Percentiles rank a stretch among this genome's conserved stretches.
phyloP scores from a whole-genome alignment of 768 basidiomycete species.

The Boletellus ananiceps region DNA sequence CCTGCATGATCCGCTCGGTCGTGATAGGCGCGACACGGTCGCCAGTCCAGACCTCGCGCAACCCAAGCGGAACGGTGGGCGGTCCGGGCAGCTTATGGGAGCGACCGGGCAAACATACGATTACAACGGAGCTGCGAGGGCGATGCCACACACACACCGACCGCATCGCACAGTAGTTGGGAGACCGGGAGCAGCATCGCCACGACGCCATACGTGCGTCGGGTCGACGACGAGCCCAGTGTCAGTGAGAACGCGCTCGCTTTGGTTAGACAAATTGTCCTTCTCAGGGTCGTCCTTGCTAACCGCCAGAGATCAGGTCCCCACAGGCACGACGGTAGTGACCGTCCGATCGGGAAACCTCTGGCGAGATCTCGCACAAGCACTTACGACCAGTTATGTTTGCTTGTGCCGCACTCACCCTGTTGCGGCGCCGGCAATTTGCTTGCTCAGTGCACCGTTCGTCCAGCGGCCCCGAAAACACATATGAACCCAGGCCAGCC shows the following conservation, averaged over 20 bases:
- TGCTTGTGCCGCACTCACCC: constrained; percentile 28
- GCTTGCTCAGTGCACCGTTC: constrained; percentile 23
- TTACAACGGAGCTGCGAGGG: constrained; percentile 25
- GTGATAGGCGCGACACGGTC: background rate
- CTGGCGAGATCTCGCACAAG: constrained; percentile 27
- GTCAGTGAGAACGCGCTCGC: constrained; percentile 21
- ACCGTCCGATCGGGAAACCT: constrained; percentile 24
- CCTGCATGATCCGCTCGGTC: constrained; percentile 18
- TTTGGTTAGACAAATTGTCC: constrained; percentile 30
- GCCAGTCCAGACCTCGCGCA: constrained; percentile 3
- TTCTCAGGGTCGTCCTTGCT: constrained; percentile 24
- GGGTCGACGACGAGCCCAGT: constrained; percentile 14
- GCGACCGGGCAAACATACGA: constrained; percentile 20
- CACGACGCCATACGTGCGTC: constrained; percentile 19
- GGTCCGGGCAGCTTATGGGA: constrained; percentile 17
- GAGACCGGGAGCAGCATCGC: constrained; percentile 25
- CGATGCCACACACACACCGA: constrained; percentile 22
- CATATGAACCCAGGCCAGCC: constrained; percentile 30
- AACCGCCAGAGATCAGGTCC: constrained; percentile 28
- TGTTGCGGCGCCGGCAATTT: constrained; percentile 31
- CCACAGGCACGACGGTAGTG: constrained; percentile 26
- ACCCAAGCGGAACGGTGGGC: constrained; percentile 7
- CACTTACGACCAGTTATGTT: constrained; percentile 28
- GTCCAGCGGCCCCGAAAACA: constrained; percentile 31
- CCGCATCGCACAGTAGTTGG: constrained; percentile 5